Percentiles rank a stretch among this genome's conserved stretches.
These are phyloP conservation scores for Naumovozyma baii DNA, from an alignment of 805 yeast species.

Conservation along the genomic window DNA sequence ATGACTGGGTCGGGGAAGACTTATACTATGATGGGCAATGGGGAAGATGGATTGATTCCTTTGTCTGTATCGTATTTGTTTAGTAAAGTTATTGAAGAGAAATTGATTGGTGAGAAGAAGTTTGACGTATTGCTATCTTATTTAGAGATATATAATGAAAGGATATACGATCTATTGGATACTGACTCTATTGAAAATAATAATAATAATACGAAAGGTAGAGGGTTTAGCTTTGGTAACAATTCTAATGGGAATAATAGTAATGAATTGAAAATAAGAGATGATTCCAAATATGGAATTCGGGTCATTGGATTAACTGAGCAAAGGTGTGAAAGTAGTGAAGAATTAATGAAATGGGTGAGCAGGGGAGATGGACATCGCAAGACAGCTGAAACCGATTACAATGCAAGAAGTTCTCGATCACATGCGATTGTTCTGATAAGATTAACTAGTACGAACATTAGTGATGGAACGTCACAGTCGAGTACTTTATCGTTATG, in stretches of 20 bases:
- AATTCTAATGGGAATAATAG: slow-evolving; percentile 4
- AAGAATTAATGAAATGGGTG: slow-evolving; percentile 53
- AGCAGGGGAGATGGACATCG: slow-evolving; percentile 63
- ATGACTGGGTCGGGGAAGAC: slow-evolving; percentile 94
- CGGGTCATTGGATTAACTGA: slow-evolving; percentile 66
- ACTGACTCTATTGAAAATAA: background rate
- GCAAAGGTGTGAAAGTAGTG: slow-evolving; percentile 43
- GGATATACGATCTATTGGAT: slow-evolving; percentile 62
- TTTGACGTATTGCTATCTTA: slow-evolving; percentile 56
- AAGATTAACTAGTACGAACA: slow-evolving; percentile 40
- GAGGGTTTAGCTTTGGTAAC: slow-evolving; percentile 4
- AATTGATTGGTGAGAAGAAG: slow-evolving; percentile 24
- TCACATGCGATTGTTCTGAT: slow-evolving; percentile 85
- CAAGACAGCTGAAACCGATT: slow-evolving; percentile 82
- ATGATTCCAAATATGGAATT: slow-evolving; percentile 63
- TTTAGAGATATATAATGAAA: slow-evolving; percentile 81
- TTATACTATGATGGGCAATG: slow-evolving; percentile 66
- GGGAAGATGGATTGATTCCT: slow-evolving; percentile 57
- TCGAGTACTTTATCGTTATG: slow-evolving; percentile 70
- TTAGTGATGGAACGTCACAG: slow-evolving; percentile 30
- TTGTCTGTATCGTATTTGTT: slow-evolving; percentile 47
- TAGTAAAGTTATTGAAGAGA: slow-evolving; percentile 10
- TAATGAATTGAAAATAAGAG: slow-evolving; percentile 66
- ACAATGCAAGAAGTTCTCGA: slow-evolving; percentile 76
- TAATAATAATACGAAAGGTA: background rate